Evolutionary conservation across 2,329 filamentous ascomycete species (phyloP).

Genomic region (Aspergillus proliferans): DNA sequence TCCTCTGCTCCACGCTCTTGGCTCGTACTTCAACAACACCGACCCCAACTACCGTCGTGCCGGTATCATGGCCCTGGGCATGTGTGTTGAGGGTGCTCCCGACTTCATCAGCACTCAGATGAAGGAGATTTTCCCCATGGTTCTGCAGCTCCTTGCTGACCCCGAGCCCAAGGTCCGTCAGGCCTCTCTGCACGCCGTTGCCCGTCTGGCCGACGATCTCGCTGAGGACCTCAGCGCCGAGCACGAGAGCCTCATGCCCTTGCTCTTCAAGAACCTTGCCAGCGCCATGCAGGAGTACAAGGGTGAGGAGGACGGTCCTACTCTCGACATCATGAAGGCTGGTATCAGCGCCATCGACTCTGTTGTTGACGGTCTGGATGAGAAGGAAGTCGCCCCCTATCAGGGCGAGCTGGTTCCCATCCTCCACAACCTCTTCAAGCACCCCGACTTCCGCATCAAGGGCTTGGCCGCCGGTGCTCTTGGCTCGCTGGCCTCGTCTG

Average conservation of each 20-base stretch:
- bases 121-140: conserved; percentile 73
- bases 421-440: conserved; percentile 74
- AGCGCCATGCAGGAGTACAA: conserved; percentile 65
- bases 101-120: conserved; percentile 96
- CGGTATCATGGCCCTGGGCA: conserved; percentile 84
- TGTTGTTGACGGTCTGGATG: conserved; percentile 71
- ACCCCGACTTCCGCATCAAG: conserved; percentile 85
- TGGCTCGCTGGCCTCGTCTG: conserved; percentile 80
- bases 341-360: conserved; percentile 88
- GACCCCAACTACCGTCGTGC: conserved; percentile 79
- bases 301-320: conserved; percentile 62
- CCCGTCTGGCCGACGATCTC: conserved; percentile 86
- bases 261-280: conserved; percentile 82
- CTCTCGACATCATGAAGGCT: conserved; percentile 77
- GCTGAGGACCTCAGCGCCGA: conserved; percentile 82
- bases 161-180: conserved; percentile 77
- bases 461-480: conserved; percentile 81
- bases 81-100: conserved; percentile 91
- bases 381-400: conserved; percentile 73
- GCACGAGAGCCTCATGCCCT: conserved; percentile 76
- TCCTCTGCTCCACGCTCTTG: conserved; percentile 79
- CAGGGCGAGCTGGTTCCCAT: conserved; percentile 76
- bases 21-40: conserved; percentile 67
- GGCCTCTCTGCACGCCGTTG: conserved; percentile 79
- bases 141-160: conserved; percentile 77